A percentile compares a stretch with the other conserved stretches of the same genome.
Conservation (phyloP, 2,329 filamentous ascomycete species). For the Trichoderma hamatum region DNA sequence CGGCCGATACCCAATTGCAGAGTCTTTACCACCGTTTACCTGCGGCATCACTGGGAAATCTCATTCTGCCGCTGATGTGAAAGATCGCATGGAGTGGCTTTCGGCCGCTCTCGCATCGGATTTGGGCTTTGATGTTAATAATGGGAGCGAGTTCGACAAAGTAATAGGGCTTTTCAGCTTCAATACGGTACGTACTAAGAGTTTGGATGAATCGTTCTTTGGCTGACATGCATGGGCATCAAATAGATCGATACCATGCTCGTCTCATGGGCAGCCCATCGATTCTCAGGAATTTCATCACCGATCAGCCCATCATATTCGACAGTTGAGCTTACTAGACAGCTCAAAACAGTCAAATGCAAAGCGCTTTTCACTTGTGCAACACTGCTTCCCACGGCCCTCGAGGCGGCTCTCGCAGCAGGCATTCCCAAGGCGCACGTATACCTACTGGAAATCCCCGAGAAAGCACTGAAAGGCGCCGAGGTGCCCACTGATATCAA, state of each 20-base stretch:
- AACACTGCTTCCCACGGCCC: constrained; percentile 62
- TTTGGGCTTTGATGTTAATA: constrained; percentile 69
- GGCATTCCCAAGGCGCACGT: constrained; percentile 64
- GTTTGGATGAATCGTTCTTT: neutral
- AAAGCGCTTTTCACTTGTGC: constrained; percentile 71
- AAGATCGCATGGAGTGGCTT: constrained; percentile 64
- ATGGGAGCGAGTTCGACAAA: constrained; percentile 76
- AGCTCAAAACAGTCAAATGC: constrained; percentile 65
- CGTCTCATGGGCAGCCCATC: constrained; percentile 60
- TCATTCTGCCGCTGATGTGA: constrained; percentile 64
- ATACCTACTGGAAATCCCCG: constrained; percentile 66
- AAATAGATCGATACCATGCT: constrained; percentile 64
- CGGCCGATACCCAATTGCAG: constrained; percentile 61
- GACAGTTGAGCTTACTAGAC: constrained; percentile 65
- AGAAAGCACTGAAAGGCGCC: constrained; percentile 57
- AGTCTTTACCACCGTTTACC: constrained; percentile 69
- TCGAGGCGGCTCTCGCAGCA: constrained; percentile 62
- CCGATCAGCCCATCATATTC: constrained; percentile 74
- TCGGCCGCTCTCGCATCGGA: constrained; percentile 62
- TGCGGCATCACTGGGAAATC: constrained; percentile 69
- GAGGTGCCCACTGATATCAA: constrained; percentile 68
- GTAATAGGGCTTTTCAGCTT: constrained; percentile 71
- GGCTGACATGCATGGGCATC: neutral
- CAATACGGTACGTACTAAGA: constrained; percentile 56
- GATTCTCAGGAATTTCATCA: constrained; percentile 66